Conservation (phyloP, 306 rosid genomes). For the Herpetospermum pedunculosum region DNA sequence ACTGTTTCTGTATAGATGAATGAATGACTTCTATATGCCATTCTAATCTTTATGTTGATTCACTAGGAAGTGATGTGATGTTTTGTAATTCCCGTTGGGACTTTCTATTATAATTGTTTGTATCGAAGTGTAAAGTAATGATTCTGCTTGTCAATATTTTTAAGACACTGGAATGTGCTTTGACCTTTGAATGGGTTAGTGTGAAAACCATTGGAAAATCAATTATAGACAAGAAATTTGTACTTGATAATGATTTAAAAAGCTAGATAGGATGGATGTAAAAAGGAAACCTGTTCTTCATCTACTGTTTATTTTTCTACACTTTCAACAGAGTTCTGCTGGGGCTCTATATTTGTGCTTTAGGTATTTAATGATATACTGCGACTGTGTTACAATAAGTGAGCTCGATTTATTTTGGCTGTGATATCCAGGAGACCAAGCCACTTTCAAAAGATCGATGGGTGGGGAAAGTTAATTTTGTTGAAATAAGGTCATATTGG, state of each 20-base stretch:
- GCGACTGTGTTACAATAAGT: not conserved
- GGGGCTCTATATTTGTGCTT: not conserved
- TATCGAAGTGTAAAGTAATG: not conserved
- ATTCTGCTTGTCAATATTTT: not conserved
- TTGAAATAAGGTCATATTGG: constrained; percentile 94
- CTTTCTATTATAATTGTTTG: not conserved
- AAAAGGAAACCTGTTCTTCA: not conserved
- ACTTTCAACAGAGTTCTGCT: not conserved
- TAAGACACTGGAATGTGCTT: not conserved
- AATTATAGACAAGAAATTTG: not conserved
- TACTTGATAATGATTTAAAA: not conserved
- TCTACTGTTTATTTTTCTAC: not conserved
- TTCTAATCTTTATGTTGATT: not conserved
- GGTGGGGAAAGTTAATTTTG: constrained; percentile 93
- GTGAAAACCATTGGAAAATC: not conserved
- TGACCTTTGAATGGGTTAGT: not conserved
- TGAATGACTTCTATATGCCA: not conserved
- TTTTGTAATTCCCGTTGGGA: not conserved
- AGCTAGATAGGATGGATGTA: not conserved
- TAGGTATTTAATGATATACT: not conserved
- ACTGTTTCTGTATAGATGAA: not conserved
- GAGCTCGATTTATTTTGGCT: not conserved
- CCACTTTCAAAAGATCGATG: constrained; percentile 48
- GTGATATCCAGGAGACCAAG: constrained; percentile 50
- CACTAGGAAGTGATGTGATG: not conserved